These are phyloP conservation scores for Diphasiastrum complanatum DNA, from an alignment of 83 land plant genomes.

Conservation along the genomic window DNA sequence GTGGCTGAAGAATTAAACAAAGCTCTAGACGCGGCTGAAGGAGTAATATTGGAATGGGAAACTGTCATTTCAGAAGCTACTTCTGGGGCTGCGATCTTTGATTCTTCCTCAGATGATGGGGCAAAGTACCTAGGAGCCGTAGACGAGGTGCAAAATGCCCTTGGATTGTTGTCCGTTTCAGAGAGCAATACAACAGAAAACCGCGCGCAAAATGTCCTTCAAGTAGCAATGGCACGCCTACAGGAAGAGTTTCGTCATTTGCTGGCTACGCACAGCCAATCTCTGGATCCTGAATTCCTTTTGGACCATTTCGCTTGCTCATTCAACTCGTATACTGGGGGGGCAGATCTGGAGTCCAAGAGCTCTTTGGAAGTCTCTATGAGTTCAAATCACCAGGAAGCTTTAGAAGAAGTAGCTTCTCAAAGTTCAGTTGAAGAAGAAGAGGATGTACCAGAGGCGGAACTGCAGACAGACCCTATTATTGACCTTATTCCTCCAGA, in stretches of 20 bases:
- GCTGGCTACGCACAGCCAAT: slow-evolving; percentile 4
- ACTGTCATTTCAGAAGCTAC: neutral
- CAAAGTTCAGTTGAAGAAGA: slow-evolving; percentile 15
- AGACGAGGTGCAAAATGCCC: slow-evolving; percentile 14
- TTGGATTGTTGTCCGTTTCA: slow-evolving; percentile 7
- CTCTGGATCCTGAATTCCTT: slow-evolving; percentile 14
- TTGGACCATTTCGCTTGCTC: neutral
- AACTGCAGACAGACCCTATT: slow-evolving; percentile 10
- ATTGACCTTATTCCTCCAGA: slow-evolving; percentile 35
- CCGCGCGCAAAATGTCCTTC: slow-evolving; percentile 16
- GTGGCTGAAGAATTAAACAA: neutral
- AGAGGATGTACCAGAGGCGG: slow-evolving; percentile 20
- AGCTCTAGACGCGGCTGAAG: slow-evolving; percentile 10
- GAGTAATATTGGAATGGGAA: slow-evolving; percentile 1
- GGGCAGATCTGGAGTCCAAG: too few relatives aligned
- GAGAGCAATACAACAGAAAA: neutral
- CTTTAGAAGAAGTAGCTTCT: neutral
- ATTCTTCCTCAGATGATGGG: slow-evolving; percentile 6
- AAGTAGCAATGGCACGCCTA: slow-evolving; percentile 9
- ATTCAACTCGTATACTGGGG: neutral
- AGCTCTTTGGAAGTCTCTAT: neutral
- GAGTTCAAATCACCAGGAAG: neutral
- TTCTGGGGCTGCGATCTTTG: slow-evolving; percentile 10
- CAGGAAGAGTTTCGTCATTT: slow-evolving; percentile 14
- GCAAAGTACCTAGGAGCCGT: slow-evolving; percentile 10